A percentile compares a stretch with the other conserved stretches of the same genome.
phyloP scores from a whole-genome alignment of 192 early-diverging fungal species.

The Coemansia sp. region DNA sequence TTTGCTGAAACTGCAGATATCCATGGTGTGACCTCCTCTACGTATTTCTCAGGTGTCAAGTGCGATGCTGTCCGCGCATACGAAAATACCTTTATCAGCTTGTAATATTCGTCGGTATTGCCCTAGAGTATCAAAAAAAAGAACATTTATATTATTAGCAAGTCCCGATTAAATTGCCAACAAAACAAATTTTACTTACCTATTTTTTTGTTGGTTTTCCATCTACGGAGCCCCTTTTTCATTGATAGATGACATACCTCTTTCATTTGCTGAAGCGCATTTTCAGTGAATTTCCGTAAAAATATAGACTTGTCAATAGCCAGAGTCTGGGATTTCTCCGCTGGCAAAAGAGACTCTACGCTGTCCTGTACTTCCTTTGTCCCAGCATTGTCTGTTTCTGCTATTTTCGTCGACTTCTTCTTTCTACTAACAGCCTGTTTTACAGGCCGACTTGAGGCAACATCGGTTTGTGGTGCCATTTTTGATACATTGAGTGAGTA shows the following conservation, averaged over 20 bases:
- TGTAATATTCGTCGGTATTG: constrained; percentile 30
- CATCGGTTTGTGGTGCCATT: neutral
- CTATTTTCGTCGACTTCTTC: neutral
- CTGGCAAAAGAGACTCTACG: neutral
- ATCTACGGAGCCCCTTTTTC: too few relatives aligned
- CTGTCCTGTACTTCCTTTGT: neutral
- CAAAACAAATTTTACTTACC: too few relatives aligned
- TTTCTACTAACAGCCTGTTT: constrained; percentile 13
- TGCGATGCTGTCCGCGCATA: constrained; percentile 19
- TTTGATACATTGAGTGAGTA: neutral
- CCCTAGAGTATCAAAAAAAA: constrained; percentile 11
- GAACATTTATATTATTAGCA: neutral
- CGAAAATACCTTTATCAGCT: constrained; percentile 39
- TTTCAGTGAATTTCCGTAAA: constrained; percentile 38
- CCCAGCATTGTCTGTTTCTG: neutral
- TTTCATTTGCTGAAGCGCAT: constrained; percentile 40
- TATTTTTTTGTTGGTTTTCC: too few relatives aligned
- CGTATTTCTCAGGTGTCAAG: constrained; percentile 19
- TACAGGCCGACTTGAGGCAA: neutral
- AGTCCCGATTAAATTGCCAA: too few relatives aligned
- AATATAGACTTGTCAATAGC: constrained; percentile 42
- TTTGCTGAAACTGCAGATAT: constrained; percentile 33
- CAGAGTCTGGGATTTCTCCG: neutral
- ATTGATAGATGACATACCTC: too few relatives aligned
- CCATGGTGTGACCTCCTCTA: constrained; percentile 35